A percentile compares a stretch with the other conserved stretches of the same genome.
Conservation (phyloP, 208 protist species). For the Borovskyia barvae region DNA sequence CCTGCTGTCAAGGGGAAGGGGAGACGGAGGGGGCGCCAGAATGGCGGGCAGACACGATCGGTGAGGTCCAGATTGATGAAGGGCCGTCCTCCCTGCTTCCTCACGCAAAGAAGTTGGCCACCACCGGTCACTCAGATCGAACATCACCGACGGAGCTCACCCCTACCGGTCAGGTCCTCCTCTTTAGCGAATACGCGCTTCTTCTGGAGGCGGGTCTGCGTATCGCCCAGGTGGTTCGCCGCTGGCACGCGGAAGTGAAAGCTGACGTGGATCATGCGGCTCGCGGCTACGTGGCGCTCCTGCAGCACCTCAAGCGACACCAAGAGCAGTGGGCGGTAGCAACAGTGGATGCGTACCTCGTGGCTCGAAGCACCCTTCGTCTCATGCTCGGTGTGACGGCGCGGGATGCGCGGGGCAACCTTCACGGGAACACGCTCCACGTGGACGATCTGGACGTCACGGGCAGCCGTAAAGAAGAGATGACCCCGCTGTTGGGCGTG, state of each 20-base stretch:
- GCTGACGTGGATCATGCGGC: slow-evolving; percentile 32
- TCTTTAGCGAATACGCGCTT: slow-evolving; percentile 37
- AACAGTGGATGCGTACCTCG: slow-evolving; percentile 26
- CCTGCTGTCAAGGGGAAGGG: too few species aligned
- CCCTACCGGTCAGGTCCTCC: slow-evolving; percentile 15
- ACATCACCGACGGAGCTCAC: slow-evolving; percentile 1
- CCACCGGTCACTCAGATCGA: too few species aligned
- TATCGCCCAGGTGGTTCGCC: slow-evolving; percentile 19
- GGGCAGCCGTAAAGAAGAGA: slow-evolving; percentile 47
- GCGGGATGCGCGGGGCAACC: slow-evolving; percentile 23
- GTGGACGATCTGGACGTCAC: slow-evolving; percentile 53
- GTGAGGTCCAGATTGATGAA: too few species aligned
- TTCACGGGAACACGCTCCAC: slow-evolving; percentile 44
- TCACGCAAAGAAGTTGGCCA: background rate
- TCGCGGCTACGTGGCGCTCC: slow-evolving; percentile 28
- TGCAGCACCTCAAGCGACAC: slow-evolving; percentile 34
- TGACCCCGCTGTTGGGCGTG: slow-evolving; percentile 41
- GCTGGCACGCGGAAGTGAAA: slow-evolving; percentile 26
- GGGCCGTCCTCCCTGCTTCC: too few species aligned
- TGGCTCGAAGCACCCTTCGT: slow-evolving; percentile 35
- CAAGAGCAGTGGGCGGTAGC: slow-evolving; percentile 21
- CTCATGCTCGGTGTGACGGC: slow-evolving; percentile 50
- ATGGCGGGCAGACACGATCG: too few species aligned
- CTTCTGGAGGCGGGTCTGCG: slow-evolving; percentile 37
- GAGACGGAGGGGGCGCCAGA: too few species aligned